Evolutionary conservation across 23 red algal genomes (phyloP), one percentile per base, ranked within the genome.

Genomic region (Gracilaria vermiculophylla): DNA sequence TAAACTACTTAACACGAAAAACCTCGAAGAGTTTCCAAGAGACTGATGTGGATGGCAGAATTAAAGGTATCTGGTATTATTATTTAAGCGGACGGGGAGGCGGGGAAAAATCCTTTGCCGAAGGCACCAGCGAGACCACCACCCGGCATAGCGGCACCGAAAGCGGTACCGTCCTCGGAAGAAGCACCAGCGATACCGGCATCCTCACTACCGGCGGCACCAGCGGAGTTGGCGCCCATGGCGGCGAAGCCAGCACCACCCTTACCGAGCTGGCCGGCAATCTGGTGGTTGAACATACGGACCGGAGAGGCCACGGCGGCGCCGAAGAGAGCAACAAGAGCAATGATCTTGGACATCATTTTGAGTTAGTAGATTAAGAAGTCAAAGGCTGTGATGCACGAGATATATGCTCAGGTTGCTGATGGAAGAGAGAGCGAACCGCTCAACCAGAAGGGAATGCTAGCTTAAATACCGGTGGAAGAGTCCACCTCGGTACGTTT

Each of bases 271-370:
- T 49, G 58, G 52, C 80, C 80, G 35, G 25, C n/a, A 51, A 83
- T 83, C 43, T 70, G 34, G 20, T 23, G 7, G 15, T 35, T 32
- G 36, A 6, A 24, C 76, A 80, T 61, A 33, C 53, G 76, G 29
- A 83, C 40, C 80, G 80, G 80, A 40, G 57, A 9, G 80, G 80
- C 56, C 52, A 53, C 60, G 80, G 61, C 80, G 40, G 57, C 40
- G 41, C 60, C 80, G 80, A 83, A 32, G 60, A 83, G 39, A 47
- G 80, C 56, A 42, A 83, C 12, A 37, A 70, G 12, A 31, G 57
- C 42, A 43, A 47, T 15, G 32, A 70, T 83, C 80, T 83, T 83
- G 80, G 60, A 37, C 31, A 83, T 49, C 80, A 83, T 83, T 83
- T 21, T 83, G 25, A 35, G 52, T 23, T 28, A 28, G 55, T 47